phyloP scores from a whole-genome alignment of 2,329 filamentous ascomycete genomes.

The Colletotrichum sp. region DNA sequence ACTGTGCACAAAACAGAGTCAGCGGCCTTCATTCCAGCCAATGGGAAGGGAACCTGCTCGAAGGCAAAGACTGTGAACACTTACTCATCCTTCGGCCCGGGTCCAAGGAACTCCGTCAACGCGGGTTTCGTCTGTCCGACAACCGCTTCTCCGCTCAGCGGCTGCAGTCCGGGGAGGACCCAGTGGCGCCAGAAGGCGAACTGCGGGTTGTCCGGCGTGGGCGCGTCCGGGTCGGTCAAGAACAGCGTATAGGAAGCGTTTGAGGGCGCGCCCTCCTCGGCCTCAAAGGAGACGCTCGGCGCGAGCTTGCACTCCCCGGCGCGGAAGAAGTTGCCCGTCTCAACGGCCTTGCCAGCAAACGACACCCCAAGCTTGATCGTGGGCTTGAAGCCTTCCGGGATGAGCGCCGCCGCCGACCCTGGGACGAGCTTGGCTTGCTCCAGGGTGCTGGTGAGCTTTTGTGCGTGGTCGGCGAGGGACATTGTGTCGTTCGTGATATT shows the following conservation, averaged over 20 bases:
- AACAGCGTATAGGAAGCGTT: constrained; percentile 49
- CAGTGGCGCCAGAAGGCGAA: constrained; percentile 62
- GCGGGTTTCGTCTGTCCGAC: constrained; percentile 34
- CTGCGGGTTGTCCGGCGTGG: constrained; percentile 58
- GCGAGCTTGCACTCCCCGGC: constrained; percentile 38
- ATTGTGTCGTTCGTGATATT: neutral
- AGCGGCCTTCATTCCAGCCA: neutral
- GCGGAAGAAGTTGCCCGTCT: constrained; percentile 45
- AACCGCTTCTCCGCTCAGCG: constrained; percentile 26
- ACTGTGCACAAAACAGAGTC: constrained; percentile 27
- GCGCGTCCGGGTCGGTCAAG: constrained; percentile 59
- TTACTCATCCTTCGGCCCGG: constrained; percentile 52
- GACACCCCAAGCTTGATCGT: constrained; percentile 42
- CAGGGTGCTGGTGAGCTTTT: constrained; percentile 34
- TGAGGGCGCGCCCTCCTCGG: constrained; percentile 35
- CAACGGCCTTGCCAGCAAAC: constrained; percentile 36
- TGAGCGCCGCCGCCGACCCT: constrained; percentile 41
- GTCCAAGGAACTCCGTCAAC: constrained; percentile 48
- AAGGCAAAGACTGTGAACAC: constrained; percentile 19
- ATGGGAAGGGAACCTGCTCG: neutral
- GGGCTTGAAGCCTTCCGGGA: constrained; percentile 47
- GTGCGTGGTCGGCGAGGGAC: constrained; percentile 23
- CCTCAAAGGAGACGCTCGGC: constrained; percentile 39
- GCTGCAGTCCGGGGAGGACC: constrained; percentile 48
- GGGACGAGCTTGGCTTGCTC: constrained; percentile 44